Conservation (phyloP, 2,329 filamentous ascomycete genomes). For the Cercospora sp. region DNA sequence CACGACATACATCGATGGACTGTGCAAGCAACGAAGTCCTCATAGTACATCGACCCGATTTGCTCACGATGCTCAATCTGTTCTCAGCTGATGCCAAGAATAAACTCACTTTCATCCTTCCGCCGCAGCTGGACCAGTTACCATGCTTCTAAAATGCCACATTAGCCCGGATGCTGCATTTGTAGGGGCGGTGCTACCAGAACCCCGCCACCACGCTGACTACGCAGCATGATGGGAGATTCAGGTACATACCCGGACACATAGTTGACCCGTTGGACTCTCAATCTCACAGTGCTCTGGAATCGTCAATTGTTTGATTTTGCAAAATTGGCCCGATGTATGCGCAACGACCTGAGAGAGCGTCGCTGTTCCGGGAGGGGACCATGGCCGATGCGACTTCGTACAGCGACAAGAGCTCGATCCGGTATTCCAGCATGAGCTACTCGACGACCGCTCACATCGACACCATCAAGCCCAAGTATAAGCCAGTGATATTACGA, state of each 20-base stretch:
- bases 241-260: neutral
- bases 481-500: slow-evolving; percentile 24
- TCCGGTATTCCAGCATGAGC: neutral
- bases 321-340: neutral
- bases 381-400: neutral
- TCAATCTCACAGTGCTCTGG: neutral
- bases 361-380: neutral
- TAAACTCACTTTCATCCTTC: neutral
- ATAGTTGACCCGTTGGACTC: neutral
- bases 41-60: neutral
- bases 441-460: neutral
- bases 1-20: neutral
- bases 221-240: neutral
- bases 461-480: slow-evolving; percentile 12
- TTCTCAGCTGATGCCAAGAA: neutral
- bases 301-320: neutral
- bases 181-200: neutral
- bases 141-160: neutral
- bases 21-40: neutral
- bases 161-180: neutral
- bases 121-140: neutral
- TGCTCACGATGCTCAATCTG: neutral
- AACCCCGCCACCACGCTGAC: neutral
- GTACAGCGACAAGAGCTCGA: neutral
- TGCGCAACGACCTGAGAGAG: neutral